Conservation (phyloP, 2,329 filamentous ascomycete species). For the Colletotrichum sansevieriae region DNA sequence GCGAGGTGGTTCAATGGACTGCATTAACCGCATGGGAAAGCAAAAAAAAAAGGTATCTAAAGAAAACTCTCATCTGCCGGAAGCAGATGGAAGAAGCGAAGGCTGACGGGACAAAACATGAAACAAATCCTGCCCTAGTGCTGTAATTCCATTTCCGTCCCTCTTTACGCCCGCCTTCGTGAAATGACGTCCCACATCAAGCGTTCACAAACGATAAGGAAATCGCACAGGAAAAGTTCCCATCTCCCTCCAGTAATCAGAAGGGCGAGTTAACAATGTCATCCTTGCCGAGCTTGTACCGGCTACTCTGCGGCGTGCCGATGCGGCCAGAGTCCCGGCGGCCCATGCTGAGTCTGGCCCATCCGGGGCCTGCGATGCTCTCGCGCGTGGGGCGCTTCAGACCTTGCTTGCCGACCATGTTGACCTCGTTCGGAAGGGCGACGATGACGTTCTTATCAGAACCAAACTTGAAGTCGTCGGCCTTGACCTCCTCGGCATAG, state of each 20-base stretch:
- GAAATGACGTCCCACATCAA: conserved; percentile 25
- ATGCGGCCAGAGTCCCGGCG: conserved; percentile 66
- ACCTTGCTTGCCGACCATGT: conserved; percentile 91
- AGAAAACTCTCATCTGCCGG: conserved; percentile 10
- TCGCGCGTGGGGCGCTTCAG: conserved; percentile 91
- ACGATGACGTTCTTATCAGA: conserved; percentile 99
- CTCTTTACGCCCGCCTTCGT: conserved; percentile 17
- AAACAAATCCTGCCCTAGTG: conserved; percentile 8
- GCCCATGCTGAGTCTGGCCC: conserved; percentile 58
- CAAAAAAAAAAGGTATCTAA: conserved; percentile 22
- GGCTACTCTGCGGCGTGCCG: conserved; percentile 66
- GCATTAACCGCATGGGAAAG: too few species aligned
- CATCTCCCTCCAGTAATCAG: conserved; percentile 48
- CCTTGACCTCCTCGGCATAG: conserved; percentile 94
- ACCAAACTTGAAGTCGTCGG: conserved; percentile 98
- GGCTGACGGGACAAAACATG: not conserved
- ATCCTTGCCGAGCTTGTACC: conserved; percentile 81
- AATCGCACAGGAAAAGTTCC: not conserved
- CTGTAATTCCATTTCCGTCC: conserved; percentile 19
- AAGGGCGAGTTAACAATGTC: conserved; percentile 84
- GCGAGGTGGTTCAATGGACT: too few species aligned
- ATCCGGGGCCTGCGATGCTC: conserved; percentile 80
- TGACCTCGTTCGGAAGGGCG: conserved; percentile 95
- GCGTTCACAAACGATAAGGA: conserved; percentile 5
- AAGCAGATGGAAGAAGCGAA: not conserved